Percentiles rank a stretch among this genome's conserved stretches.
These are phyloP conservation scores for Penicillium maclennaniae DNA, from an alignment of 495 filamentous ascomycete species.

Conservation along the genomic window DNA sequence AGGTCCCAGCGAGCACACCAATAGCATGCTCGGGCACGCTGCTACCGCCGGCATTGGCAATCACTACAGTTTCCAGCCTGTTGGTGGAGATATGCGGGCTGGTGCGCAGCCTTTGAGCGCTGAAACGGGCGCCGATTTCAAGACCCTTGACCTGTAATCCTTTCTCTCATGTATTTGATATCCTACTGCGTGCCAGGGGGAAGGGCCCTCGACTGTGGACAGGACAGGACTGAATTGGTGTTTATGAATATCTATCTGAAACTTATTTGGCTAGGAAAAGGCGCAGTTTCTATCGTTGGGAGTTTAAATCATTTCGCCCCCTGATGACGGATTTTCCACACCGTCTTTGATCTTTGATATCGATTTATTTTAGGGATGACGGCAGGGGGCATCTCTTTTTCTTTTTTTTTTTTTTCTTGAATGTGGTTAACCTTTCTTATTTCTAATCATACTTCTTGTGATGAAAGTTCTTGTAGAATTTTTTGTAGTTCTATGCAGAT, in stretches of 20 bases:
- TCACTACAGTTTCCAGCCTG: slow-evolving; percentile 58
- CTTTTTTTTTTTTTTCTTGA: slow-evolving; percentile 15
- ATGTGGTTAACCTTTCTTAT: slow-evolving; percentile 20
- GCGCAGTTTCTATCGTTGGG: slow-evolving; percentile 24
- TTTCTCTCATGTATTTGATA: slow-evolving; percentile 27
- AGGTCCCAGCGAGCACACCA: slow-evolving; percentile 53
- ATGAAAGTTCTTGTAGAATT: slow-evolving; percentile 13
- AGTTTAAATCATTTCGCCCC: slow-evolving; percentile 23
- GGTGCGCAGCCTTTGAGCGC: slow-evolving; percentile 63
- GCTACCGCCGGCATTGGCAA: slow-evolving; percentile 47
- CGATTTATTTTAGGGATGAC: slow-evolving; percentile 13
- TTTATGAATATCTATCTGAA: slow-evolving; percentile 28
- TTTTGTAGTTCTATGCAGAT: not conserved
- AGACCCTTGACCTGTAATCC: slow-evolving; percentile 45
- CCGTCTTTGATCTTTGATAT: not conserved
- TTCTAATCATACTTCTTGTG: slow-evolving; percentile 23
- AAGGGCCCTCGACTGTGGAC: slow-evolving; percentile 4
- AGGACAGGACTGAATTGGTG: slow-evolving; percentile 11
- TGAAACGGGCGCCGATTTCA: slow-evolving; percentile 51
- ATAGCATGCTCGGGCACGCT: slow-evolving; percentile 47
- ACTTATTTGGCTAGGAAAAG: slow-evolving; percentile 30
- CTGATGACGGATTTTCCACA: not conserved
- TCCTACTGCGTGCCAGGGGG: slow-evolving; percentile 12
- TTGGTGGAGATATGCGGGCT: slow-evolving; percentile 37
- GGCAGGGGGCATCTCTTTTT: slow-evolving; percentile 4